Base-by-base conservation (phyloP, 257 asterid species). In the Fraxinus excelsior region DNA sequence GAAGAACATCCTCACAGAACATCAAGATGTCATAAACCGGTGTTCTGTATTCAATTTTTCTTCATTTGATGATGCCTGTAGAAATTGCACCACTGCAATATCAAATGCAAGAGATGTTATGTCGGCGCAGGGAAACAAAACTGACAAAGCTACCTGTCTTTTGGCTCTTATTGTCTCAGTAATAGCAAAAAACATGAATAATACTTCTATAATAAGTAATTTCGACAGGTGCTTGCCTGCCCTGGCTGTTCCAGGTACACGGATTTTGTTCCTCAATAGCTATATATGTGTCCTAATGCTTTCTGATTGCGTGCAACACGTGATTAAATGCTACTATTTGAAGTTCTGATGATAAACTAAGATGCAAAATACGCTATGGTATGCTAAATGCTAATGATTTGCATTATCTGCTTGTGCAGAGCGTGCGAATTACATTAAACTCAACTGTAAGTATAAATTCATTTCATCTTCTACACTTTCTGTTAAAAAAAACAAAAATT, bases 171-270 rank as follows among this genome's bases (percentile, higher is more conserved):
- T 92, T 35, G 83, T 86, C 67, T 78, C 92, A 6, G 77, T 89
- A 67, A 81, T 86, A 29, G 91, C 90, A 46, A 60, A 80, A 16
- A 76, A 78, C 67, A 56, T 53, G 64, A 83, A 85, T 16, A 76
- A 76, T 23, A 31, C 80, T 51, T 67, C 88, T 66, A 74, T 18
- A n/a, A 18, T 69, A 21, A 85, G 81, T 67, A 89, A 84, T 71
- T 84, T 91, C 78, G 81, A 80, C 75, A 79, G 86, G 53, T 92
- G 97, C 84, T 86, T 91, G 84, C 87, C 92, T 53, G 87, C 82
- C 73, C 82, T 89, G 75, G 82, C 73, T 49, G 65, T 56, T 70
- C 74, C 83, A 81, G 95, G 97, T 92, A 3, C 51, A 35, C 71
- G 3, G 70, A 35, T 64, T 76, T 56, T 56, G 34, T 19, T 73